phyloP scores from a whole-genome alignment of 2,329 filamentous ascomycete genomes.

The Coleophoma crateriformis region DNA sequence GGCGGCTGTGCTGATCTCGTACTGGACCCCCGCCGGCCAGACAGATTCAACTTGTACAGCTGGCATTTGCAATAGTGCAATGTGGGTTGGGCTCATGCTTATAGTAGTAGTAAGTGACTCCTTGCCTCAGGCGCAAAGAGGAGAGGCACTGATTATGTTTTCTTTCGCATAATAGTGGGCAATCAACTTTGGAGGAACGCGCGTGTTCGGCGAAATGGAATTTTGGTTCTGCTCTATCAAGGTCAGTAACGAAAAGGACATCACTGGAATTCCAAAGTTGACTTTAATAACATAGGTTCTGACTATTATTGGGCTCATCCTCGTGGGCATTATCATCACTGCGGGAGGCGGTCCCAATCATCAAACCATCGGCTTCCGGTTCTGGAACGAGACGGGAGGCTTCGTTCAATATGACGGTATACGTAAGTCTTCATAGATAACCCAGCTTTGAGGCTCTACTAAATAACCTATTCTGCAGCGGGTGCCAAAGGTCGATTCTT shows the following conservation, averaged over 20 bases:
- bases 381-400: slow-evolving; percentile 39
- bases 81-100: slow-evolving; percentile 54
- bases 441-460: background rate
- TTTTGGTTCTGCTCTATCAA: slow-evolving; percentile 58
- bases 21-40: slow-evolving; percentile 46
- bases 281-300: slow-evolving; percentile 20
- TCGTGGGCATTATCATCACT: slow-evolving; percentile 48
- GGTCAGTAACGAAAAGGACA: slow-evolving; percentile 24
- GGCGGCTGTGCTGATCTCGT: slow-evolving; percentile 51
- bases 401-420: background rate
- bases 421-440: background rate
- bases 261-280: background rate
- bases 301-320: slow-evolving; percentile 51
- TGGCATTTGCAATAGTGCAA: slow-evolving; percentile 34
- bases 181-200: background rate
- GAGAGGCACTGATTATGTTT: slow-evolving; percentile 43
- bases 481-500: slow-evolving; percentile 22
- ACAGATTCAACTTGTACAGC: slow-evolving; percentile 6
- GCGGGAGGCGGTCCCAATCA: slow-evolving; percentile 46
- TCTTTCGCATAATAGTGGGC: background rate
- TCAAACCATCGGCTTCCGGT: slow-evolving; percentile 40
- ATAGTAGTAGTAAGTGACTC: slow-evolving; percentile 32
- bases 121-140: slow-evolving; percentile 50
- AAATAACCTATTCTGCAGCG: background rate
- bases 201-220: slow-evolving; percentile 46